phyloP scores from a whole-genome alignment of 176 grass and related monocot species.

The Ensete glaucum region DNA sequence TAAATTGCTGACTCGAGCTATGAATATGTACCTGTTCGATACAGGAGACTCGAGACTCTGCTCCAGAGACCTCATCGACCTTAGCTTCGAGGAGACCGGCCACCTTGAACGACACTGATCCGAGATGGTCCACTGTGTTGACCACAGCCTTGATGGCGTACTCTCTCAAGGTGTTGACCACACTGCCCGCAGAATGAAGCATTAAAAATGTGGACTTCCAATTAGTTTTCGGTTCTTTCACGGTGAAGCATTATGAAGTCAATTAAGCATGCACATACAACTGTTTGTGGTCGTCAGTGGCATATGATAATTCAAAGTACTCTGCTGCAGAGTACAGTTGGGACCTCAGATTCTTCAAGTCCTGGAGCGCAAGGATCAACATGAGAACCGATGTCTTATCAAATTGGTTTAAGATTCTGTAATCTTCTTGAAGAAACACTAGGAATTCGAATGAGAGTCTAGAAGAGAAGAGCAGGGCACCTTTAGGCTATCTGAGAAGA shows the following conservation, averaged over 20 bases:
- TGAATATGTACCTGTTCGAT: slow-evolving; percentile 6
- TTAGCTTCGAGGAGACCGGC: slow-evolving; percentile 3
- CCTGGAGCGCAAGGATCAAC: background rate
- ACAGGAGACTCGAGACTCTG: slow-evolving; percentile 6
- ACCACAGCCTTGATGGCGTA: slow-evolving; percentile 15
- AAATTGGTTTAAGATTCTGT: background rate
- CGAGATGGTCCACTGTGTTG: slow-evolving; percentile 14
- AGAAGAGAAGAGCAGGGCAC: background rate
- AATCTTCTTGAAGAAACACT: background rate
- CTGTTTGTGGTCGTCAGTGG: slow-evolving; percentile 10
- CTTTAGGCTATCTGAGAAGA: slow-evolving; percentile 14
- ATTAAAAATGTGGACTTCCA: background rate
- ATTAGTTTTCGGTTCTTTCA: no score
- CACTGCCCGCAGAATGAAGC: background rate
- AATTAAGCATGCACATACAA: background rate
- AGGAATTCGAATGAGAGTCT: background rate
- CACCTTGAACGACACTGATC: slow-evolving; percentile 16
- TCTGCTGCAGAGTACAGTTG: slow-evolving; percentile 16
- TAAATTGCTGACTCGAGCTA: background rate
- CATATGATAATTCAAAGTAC: slow-evolving; percentile 14
- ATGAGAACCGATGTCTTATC: background rate
- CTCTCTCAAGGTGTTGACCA: slow-evolving; percentile 8
- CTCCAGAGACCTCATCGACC: background rate
- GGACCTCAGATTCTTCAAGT: slow-evolving; percentile 10
- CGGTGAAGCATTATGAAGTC: background rate